Evolutionary conservation across 2,329 filamentous ascomycete genomes (phyloP).

Genomic region (Elsinoe australis): DNA sequence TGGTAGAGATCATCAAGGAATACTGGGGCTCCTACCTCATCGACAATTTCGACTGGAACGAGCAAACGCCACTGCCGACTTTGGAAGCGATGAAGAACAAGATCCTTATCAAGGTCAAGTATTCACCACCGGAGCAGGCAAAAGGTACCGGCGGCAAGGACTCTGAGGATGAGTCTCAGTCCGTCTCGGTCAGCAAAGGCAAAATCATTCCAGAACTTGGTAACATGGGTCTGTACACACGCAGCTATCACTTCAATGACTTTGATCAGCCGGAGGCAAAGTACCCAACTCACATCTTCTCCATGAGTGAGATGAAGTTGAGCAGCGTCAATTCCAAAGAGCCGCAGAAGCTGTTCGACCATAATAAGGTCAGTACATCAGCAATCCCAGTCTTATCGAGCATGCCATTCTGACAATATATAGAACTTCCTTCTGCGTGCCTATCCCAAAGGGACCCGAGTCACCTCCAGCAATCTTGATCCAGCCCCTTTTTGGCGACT

Average conservation of each 20-base stretch:
- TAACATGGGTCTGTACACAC: constrained; percentile 73
- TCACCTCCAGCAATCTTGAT: constrained; percentile 80
- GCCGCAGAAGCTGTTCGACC: constrained; percentile 59
- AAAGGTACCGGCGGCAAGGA: constrained; percentile 23
- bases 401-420: not conserved
- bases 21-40: constrained; percentile 73
- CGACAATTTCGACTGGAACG: constrained; percentile 45
- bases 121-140: constrained; percentile 34
- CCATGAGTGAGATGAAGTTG: constrained; percentile 54
- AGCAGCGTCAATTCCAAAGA: constrained; percentile 58
- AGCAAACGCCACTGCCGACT: constrained; percentile 55
- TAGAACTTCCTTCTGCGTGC: constrained; percentile 74
- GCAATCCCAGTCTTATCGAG: not conserved
- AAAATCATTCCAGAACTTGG: constrained; percentile 65
- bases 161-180: constrained; percentile 33
- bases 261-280: constrained; percentile 56
- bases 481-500: constrained; percentile 79
- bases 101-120: constrained; percentile 56
- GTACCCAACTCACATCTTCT: constrained; percentile 57
- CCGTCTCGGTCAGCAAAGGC: constrained; percentile 39
- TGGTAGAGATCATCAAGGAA: constrained; percentile 90
- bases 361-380: constrained; percentile 50
- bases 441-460: constrained; percentile 74
- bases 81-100: constrained; percentile 63
- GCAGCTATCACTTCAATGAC: constrained; percentile 70